Percentiles rank a stretch among this genome's conserved stretches.
phyloP scores from a whole-genome alignment of 148 eudicot genomes.

The Chenopodium album region DNA sequence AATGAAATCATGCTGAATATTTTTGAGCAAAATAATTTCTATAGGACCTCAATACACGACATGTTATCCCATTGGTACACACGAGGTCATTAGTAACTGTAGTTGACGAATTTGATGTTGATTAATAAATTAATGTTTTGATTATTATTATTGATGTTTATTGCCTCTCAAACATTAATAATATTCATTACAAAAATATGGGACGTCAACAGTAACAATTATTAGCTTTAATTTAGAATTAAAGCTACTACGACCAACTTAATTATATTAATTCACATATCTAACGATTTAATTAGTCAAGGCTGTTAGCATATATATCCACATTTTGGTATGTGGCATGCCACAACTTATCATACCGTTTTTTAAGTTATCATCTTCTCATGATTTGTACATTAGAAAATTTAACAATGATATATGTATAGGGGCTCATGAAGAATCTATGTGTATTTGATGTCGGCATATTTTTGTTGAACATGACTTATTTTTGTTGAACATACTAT shows the following conservation, averaged over 20 bases:
- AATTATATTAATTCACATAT: too few relatives aligned
- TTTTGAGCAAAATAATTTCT: background rate
- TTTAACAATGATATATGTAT: background rate
- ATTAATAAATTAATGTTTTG: background rate
- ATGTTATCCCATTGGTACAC: background rate
- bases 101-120: background rate
- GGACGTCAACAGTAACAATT: conserved; percentile 1
- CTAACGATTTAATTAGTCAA: background rate
- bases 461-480: too few relatives aligned
- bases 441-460: too few relatives aligned
- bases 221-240: background rate
- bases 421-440: background rate
- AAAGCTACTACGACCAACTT: background rate
- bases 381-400: background rate
- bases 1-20: conserved; percentile 1
- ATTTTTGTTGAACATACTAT: too few relatives aligned
- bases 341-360: background rate
- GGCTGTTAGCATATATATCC: background rate
- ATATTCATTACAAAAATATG: background rate
- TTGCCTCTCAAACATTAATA: background rate
- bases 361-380: background rate
- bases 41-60: background rate
- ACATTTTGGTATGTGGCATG: background rate
- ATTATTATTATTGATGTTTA: background rate
- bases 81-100: conserved; percentile 7